These are phyloP conservation scores for Lentinula guzmanii DNA, from an alignment of 768 basidiomycete species.

Conservation along the genomic window DNA sequence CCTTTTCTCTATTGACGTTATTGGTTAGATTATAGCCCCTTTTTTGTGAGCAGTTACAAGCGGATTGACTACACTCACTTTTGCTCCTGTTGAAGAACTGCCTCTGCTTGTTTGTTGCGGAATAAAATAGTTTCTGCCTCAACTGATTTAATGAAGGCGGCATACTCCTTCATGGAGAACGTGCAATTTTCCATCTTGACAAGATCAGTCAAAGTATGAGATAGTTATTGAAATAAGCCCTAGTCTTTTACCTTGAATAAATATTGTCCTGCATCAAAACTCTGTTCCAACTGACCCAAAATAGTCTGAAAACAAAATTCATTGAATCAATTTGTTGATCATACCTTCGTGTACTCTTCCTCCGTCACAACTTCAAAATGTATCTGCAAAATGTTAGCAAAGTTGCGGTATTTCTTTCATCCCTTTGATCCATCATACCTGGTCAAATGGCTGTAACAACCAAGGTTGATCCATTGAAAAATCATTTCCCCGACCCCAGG, in stretches of 20 bases:
- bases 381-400: slow-evolving; percentile 26
- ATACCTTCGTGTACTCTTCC: slow-evolving; percentile 42
- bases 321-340: not conserved
- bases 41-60: not conserved
- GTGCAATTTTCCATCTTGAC: slow-evolving; percentile 40
- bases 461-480: slow-evolving; percentile 47
- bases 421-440: slow-evolving; percentile 28
- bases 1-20: not conserved
- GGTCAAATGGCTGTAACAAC: slow-evolving; percentile 59
- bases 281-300: slow-evolving; percentile 36
- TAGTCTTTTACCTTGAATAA: slow-evolving; percentile 35
- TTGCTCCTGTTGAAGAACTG: slow-evolving; percentile 30
- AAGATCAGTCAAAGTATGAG: not conserved
- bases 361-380: slow-evolving; percentile 43
- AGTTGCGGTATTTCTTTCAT: not conserved
- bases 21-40: no score
- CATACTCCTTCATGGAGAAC: slow-evolving; percentile 51
- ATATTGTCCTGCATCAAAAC: slow-evolving; percentile 50
- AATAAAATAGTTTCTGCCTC: slow-evolving; percentile 35
- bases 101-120: slow-evolving; percentile 30
- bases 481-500: slow-evolving; percentile 48
- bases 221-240: not conserved
- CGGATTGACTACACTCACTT: slow-evolving; percentile 21
- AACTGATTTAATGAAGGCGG: slow-evolving; percentile 32
- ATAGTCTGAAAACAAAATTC: not conserved